A percentile compares a stretch with the other conserved stretches of the same genome.
Conservation (phyloP, 1,139 yeast genomes). For the Blastobotrys petasosporus region DNA sequence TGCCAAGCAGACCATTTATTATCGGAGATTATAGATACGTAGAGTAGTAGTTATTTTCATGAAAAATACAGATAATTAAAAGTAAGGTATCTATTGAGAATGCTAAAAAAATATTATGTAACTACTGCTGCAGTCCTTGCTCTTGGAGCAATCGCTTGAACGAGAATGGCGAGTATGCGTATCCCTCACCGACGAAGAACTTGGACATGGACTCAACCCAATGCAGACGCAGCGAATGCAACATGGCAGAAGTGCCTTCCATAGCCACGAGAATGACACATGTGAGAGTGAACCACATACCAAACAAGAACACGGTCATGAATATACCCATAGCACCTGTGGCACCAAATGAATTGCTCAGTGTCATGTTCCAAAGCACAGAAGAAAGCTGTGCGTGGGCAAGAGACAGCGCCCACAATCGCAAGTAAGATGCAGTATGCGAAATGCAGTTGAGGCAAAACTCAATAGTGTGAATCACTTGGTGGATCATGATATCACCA, state of each 20-base stretch:
- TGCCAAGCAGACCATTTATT: conserved; percentile 65
- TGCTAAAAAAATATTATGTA: not conserved
- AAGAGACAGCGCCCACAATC: conserved; percentile 94
- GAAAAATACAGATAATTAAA: not conserved
- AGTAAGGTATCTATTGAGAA: conserved; percentile 37
- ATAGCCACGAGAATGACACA: conserved; percentile 86
- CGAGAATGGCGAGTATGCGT: conserved; percentile 76
- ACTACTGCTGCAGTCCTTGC: not conserved
- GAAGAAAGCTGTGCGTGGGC: conserved; percentile 96
- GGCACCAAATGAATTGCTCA: conserved; percentile 71
- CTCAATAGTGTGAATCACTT: conserved; percentile 96
- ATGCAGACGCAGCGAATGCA: conserved; percentile 91
- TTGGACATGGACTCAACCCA: conserved; percentile 99
- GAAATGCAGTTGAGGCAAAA: conserved; percentile 96
- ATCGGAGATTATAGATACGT: conserved; percentile 65
- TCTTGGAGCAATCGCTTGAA: conserved; percentile 34
- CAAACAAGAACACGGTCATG: conserved; percentile 73
- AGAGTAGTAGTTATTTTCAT: conserved; percentile 39
- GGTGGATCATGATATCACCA: conserved; percentile 95
- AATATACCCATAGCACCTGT: conserved; percentile 66
- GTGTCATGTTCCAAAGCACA: conserved; percentile 95
- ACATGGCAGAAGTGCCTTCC: conserved; percentile 99
- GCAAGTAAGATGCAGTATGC: conserved; percentile 94
- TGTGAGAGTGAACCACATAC: conserved; percentile 90
- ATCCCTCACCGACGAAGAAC: conserved; percentile 94